These are phyloP conservation scores for Selaginella moellendorffii DNA, from an alignment of 75 land plant species.

Conservation along the genomic window DNA sequence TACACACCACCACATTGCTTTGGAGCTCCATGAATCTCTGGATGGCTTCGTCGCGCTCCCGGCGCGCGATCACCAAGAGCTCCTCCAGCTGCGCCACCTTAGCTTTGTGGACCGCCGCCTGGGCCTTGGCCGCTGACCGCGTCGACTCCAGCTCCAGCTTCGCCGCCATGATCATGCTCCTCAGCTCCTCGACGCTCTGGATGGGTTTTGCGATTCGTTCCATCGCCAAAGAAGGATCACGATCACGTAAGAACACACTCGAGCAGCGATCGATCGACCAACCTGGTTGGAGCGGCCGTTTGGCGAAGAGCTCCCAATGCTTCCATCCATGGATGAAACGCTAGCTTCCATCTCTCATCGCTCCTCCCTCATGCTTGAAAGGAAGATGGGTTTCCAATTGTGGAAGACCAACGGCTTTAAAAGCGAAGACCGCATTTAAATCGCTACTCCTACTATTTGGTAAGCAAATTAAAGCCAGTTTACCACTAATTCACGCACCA, in stretches of 20 bases:
- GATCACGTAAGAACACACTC: neutral
- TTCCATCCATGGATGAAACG: neutral
- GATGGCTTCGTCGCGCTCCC: conserved; percentile 67
- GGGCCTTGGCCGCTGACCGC: conserved; percentile 32
- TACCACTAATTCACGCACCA: too few species aligned
- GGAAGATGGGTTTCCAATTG: neutral
- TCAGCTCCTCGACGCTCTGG: conserved; percentile 53
- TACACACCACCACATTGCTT: neutral
- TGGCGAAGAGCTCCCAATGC: neutral
- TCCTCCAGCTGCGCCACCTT: conserved; percentile 29
- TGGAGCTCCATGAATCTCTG: conserved; percentile 42
- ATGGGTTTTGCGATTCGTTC: too few species aligned
- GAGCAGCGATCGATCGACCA: neutral
- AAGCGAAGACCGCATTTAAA: too few species aligned
- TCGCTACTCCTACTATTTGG: too few species aligned
- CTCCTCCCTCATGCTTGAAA: neutral
- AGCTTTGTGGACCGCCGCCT: conserved; percentile 33
- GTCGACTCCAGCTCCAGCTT: conserved; percentile 39
- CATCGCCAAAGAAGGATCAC: too few species aligned
- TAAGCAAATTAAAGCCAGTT: too few species aligned
- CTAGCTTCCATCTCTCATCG: neutral
- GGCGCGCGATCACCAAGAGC: conserved; percentile 22
- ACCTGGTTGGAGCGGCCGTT: neutral
- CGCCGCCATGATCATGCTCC: conserved; percentile 30
- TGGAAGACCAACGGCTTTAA: neutral